Percentiles rank a stretch among this genome's conserved stretches.
These are phyloP conservation scores for Apophysomyces sp. DNA, from an alignment of 371 early-diverging fungal species.

Conservation along the genomic window DNA sequence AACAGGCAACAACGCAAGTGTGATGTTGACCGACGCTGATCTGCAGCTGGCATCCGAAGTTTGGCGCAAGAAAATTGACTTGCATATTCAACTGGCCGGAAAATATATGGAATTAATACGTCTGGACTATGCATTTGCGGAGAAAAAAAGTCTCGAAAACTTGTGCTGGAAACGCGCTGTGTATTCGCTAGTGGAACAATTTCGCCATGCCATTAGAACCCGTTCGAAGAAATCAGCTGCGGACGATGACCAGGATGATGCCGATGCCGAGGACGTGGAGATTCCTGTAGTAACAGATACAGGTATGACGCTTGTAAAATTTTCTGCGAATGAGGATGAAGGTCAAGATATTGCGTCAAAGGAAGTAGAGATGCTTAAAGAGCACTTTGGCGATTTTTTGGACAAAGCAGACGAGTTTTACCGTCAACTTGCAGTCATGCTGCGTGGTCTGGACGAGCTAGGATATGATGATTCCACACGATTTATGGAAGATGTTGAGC, in stretches of 20 bases:
- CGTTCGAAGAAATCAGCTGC: neutral
- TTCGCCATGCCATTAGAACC: conserved; percentile 48
- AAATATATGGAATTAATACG: conserved; percentile 53
- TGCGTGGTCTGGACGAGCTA: conserved; percentile 29
- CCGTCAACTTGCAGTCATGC: conserved; percentile 27
- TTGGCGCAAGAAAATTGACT: conserved; percentile 38
- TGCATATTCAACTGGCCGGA: conserved; percentile 39
- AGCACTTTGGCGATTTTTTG: conserved; percentile 29
- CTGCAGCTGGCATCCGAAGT: conserved; percentile 15
- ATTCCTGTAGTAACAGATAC: conserved; percentile 4
- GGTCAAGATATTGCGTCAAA: conserved; percentile 9
- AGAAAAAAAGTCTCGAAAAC: conserved; percentile 62
- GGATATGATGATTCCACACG: neutral
- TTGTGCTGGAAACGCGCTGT: conserved; percentile 66
- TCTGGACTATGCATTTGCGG: conserved; percentile 51
- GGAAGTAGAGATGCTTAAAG: conserved; percentile 3
- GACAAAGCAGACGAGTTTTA: conserved; percentile 48
- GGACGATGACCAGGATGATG: conserved; percentile 11
- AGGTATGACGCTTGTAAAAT: conserved; percentile 12
- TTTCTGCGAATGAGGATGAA: conserved; percentile 8
- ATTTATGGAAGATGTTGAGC: conserved; percentile 11
- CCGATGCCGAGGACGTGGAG: conserved; percentile 1
- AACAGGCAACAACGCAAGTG: neutral
- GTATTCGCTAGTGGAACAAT: conserved; percentile 62
- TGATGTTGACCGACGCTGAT: conserved; percentile 17